phyloP scores from a whole-genome alignment of 257 asterid genomes.

The Penstemon newberryi region DNA sequence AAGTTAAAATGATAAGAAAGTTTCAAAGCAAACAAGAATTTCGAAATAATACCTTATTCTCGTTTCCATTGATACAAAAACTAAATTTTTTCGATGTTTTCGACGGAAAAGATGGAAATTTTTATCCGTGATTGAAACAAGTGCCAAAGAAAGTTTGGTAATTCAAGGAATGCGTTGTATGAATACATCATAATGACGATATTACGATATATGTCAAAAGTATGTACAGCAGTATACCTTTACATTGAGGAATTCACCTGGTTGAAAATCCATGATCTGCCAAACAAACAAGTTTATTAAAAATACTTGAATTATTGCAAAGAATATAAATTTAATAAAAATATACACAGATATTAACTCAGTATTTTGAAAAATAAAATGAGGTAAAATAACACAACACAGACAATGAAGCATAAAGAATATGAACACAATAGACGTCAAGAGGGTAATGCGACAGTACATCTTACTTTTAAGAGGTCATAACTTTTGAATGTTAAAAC shows the following conservation, averaged over 20 bases:
- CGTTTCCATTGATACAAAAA: too few relatives aligned
- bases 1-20: too few relatives aligned
- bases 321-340: neutral
- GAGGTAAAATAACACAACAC: neutral
- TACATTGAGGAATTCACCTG: slow-evolving; percentile 92
- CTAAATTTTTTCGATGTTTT: too few relatives aligned
- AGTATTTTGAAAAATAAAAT: neutral
- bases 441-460: slow-evolving; percentile 1
- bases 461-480: neutral
- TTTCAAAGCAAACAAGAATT: too few relatives aligned
- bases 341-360: neutral
- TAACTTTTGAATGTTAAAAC: neutral
- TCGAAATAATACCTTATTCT: too few relatives aligned
- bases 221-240: slow-evolving; percentile 51
- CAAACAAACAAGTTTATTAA: slow-evolving; percentile 13
- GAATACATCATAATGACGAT: too few relatives aligned
- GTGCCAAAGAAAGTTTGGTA: too few relatives aligned
- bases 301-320: neutral
- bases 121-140: too few relatives aligned
- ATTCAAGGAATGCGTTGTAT: too few relatives aligned
- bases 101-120: too few relatives aligned
- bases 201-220: too few relatives aligned
- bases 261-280: slow-evolving; percentile 99
- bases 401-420: neutral
- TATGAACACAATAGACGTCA: neutral